Base-by-base conservation (phyloP, 345 rosid species). In the Moricandia moricandioides region DNA sequence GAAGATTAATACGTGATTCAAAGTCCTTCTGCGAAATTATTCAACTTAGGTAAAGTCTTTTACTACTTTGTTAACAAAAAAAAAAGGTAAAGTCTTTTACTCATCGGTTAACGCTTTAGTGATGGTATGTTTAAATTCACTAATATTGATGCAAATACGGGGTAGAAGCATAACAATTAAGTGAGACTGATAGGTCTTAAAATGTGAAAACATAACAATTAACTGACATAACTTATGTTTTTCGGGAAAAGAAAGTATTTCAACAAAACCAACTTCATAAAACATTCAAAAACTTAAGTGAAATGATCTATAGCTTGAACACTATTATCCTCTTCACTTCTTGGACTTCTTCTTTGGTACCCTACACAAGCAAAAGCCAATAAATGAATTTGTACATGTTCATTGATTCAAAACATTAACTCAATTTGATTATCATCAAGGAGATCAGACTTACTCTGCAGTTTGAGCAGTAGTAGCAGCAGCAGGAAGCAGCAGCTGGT, bases 271-370 rank as follows among this genome's bases (percentile, higher is more conserved):
- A 75, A 21, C 7, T 24, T 34, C 29, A 49, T 34, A 77, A 61
- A 77, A 65, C 81, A 71, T 65, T 65, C 76, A 77, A 77, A 77
- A 77, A 39, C 70, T 64, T 39, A 6, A 29, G 58, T 64, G 67
- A 76, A 56, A 13, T 31, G 71, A 64, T 70, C 7, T 64, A 31
- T 55, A 70, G 80, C 67, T 71, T 45, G 43, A 21, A 0, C 7
- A 40, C 74, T 65, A 70, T 43, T 43, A 34, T 71, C 62, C 67
- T 51, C 73, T 65, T 78, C 78, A 78, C 78, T 78, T 78, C 82
- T 73, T 78, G 0, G 82, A 73, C 78, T 73, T 78, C 6, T 77
- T 77, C 74, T 78, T 78, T 4, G 78, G 61, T 16, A 16, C 70
- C 55, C 82, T 78, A 10, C 65, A 45, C 62, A 33, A 61, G 4